Conservation (phyloP, 176 grass and related monocot species). For the maize (Zea mays) region Zm-B73-REFERENCE-NAM-5.0 NC_050105.1:64688501-64689000, state of each 20-base stretch:
- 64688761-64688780: constrained; percentile 33
- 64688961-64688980: constrained; percentile 11
- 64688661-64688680: constrained; percentile 18
- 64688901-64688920: neutral
- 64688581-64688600: neutral
- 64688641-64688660: neutral
- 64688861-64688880: neutral
- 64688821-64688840: constrained; percentile 20
- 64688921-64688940: neutral
- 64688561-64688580: neutral
- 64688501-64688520: neutral
- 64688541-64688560: constrained; percentile 11
- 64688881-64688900: neutral
- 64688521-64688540: constrained; percentile 15
- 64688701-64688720: constrained; percentile 24
- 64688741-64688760: constrained; percentile 36
- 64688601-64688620: constrained; percentile 27
- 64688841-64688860: constrained; percentile 40
- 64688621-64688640: neutral
- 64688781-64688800: constrained; percentile 17
- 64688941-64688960: neutral
- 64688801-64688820: constrained; percentile 41
- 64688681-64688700: neutral
- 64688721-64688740: constrained; percentile 22
- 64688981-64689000: constrained; percentile 11